Evolutionary conservation across 257 asterid species (phyloP).

Genomic region (Gardenia jasminoides): DNA sequence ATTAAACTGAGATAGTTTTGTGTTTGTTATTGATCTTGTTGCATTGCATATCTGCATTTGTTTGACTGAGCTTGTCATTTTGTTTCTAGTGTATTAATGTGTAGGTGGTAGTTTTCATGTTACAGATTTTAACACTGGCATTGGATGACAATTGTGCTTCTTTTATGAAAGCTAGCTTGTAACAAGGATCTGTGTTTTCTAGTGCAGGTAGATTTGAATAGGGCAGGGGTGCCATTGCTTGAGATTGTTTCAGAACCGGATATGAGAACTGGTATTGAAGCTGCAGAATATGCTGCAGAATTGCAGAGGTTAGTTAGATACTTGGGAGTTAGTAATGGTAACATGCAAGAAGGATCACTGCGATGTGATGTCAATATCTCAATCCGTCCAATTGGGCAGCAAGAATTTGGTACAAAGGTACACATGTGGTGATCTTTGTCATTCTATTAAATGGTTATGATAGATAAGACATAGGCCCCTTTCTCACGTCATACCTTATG

Average conservation of each 20-base stretch:
- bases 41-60: neutral
- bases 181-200: neutral
- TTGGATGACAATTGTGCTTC: neutral
- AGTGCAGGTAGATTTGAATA: slow-evolving; percentile 88
- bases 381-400: slow-evolving; percentile 84
- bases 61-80: neutral
- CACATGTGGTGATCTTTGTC: neutral
- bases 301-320: slow-evolving; percentile 93
- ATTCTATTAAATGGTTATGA: neutral
- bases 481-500: neutral
- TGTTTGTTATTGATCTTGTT: neutral
- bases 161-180: neutral
- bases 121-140: neutral
- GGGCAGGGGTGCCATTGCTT: slow-evolving; percentile 98
- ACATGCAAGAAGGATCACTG: slow-evolving; percentile 98
- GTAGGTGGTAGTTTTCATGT: neutral
- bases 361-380: slow-evolving; percentile 98
- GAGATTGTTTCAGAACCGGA: slow-evolving; percentile 99
- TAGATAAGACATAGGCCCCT: neutral
- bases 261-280: slow-evolving; percentile 96
- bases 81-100: neutral
- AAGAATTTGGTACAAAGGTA: slow-evolving; percentile 93
- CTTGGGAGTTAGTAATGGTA: slow-evolving; percentile 91
- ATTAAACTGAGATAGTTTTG: neutral
- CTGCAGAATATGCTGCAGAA: slow-evolving; percentile 97